These are phyloP conservation scores for Pseudozyma thailandica DNA, from an alignment of 1,284 basidiomycete species.

Conservation along the genomic window DNA sequence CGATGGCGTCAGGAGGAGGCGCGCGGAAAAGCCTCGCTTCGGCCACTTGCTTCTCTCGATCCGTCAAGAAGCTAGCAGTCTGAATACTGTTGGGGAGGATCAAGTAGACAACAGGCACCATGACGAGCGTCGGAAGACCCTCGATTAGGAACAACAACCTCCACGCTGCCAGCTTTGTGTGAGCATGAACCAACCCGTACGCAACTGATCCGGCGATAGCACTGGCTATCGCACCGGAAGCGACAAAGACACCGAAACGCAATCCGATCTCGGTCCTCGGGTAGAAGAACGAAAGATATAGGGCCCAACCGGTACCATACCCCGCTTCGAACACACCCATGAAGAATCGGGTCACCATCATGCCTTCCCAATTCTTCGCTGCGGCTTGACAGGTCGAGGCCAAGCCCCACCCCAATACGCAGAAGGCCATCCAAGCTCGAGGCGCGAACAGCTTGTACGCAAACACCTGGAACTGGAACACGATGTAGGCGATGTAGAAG, in stretches of 20 bases:
- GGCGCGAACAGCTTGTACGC: conserved; percentile 59
- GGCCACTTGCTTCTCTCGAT: conserved; percentile 54
- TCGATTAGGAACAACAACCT: conserved; percentile 63
- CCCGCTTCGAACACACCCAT: conserved; percentile 60
- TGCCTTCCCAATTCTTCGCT: conserved; percentile 46
- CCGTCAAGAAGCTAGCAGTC: conserved; percentile 53
- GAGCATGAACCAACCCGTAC: conserved; percentile 58
- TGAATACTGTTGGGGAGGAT: conserved; percentile 57
- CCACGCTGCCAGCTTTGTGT: conserved; percentile 48
- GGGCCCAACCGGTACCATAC: conserved; percentile 58
- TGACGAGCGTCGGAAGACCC: conserved; percentile 57
- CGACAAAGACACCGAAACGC: conserved; percentile 54
- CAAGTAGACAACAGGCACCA: conserved; percentile 51
- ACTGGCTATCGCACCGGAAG: conserved; percentile 31
- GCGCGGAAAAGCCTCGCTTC: conserved; percentile 49
- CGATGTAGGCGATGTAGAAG: conserved; percentile 58
- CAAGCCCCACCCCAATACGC: conserved; percentile 59
- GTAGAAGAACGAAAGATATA: conserved; percentile 63
- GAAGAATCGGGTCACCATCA: conserved; percentile 60
- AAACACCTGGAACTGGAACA: conserved; percentile 58
- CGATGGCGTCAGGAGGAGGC: conserved; percentile 18
- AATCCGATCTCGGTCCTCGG: conserved; percentile 60
- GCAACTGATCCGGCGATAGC: conserved; percentile 60
- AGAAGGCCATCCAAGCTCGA: conserved; percentile 47
- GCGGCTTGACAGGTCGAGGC: conserved; percentile 54